Evolutionary conservation across 495 filamentous ascomycete genomes (phyloP), one percentile per base, ranked within the genome.

Genomic region (Lichina pygmaea): DNA sequence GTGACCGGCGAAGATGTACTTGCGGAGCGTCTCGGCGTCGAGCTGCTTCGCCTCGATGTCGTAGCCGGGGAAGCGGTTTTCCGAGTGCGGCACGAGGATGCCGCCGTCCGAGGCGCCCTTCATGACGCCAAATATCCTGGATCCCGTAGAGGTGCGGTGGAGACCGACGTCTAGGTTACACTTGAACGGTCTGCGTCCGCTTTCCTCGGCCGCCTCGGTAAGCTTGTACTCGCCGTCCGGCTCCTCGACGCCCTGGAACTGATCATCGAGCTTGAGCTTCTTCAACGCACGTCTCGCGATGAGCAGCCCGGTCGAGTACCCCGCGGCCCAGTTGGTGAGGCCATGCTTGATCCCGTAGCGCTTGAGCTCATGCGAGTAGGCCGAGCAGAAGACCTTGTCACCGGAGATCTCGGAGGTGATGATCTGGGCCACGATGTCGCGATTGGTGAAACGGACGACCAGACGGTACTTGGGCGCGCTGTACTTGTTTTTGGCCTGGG

Each of bases 401-500:
- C 89, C 89, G 57, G 69, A 73, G 69, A 99, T 80, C 71, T 99
- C 89, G 42, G 91, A 91, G 63, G 72, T 81, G 64, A 95, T 72
- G 65, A 99, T 89, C 68, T 99, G 89, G 64, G 73, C 75, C 68
- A 99, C 75, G 71, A 99, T 91, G 69, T 97, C 89, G 61, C 82
- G 80, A 75, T 95, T 95, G 75, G 91, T 94, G 81, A 99, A 99
- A 63, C 89, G 86, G 60, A 99, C 86, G 48, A 99, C 89, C 60
- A 99, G 80, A 60, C 89, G 81, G 77, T 99, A 94, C 73, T 99
- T 99, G 62, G 89, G 86, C 43, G 86, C 79, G 65, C 86, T 89
- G 80, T 94, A 97, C 75, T 95, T 95, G 82, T 95, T 95, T 84
- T 95, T 99, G 66, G 89, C 89, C 73, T 99, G 89, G 67, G 83